Percentiles rank a stretch among this genome's conserved stretches.
These are phyloP conservation scores for Tricholoma saponaceum DNA, from an alignment of 768 basidiomycete genomes.

Conservation along the genomic window DNA sequence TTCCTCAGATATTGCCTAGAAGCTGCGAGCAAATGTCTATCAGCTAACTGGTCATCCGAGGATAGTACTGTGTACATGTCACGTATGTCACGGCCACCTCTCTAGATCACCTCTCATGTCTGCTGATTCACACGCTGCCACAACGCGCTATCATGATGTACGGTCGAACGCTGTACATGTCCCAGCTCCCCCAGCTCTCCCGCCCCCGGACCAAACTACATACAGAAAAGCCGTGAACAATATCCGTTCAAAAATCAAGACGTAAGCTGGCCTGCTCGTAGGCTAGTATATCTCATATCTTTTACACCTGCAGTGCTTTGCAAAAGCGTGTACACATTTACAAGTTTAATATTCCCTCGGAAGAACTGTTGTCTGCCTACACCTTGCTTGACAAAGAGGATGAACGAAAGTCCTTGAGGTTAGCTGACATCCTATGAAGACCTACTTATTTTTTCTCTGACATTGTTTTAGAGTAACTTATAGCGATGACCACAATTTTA, in stretches of 20 bases:
- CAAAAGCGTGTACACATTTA: constrained; percentile 6
- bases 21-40: no score
- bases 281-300: constrained; percentile 9
- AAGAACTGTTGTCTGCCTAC: background rate
- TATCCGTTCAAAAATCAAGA: constrained; percentile 5
- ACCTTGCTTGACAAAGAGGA: background rate
- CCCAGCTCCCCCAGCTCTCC: no score
- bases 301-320: constrained; percentile 5
- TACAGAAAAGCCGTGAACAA: background rate
- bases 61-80: no score
- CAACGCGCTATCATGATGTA: no score
- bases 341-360: background rate
- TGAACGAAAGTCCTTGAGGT: constrained; percentile 7
- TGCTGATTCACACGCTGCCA: no score
- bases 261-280: constrained; percentile 7
- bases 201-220: background rate
- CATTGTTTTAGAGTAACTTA: constrained; percentile 15
- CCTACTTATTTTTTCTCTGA: constrained; percentile 11
- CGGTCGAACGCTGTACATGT: no score
- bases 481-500: constrained; percentile 16
- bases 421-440: constrained; percentile 8
- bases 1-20: no score
- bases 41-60: no score
- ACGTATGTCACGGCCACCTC: no score
- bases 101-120: no score